A percentile compares a stretch with the other conserved stretches of the same genome.
These are phyloP conservation scores for Colletotrichum coccodes DNA, from an alignment of 2,329 filamentous ascomycete species.

Conservation along the genomic window DNA sequence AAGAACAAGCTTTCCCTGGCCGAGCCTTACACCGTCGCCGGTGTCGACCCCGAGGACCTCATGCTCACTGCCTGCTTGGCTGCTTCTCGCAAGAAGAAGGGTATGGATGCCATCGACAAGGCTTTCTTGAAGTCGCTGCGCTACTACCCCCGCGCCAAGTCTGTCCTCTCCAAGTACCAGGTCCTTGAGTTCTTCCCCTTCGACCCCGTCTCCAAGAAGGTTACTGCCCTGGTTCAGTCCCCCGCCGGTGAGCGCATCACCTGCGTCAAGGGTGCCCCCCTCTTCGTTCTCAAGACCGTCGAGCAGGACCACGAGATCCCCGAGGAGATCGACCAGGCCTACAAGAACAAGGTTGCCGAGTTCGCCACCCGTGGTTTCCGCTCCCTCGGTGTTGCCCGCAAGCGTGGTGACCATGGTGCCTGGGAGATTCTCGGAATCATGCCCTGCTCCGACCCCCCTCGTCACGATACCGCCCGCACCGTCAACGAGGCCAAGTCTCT, in stretches of 20 bases:
- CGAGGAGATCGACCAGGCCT: constrained; percentile 80
- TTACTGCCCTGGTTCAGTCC: constrained; percentile 84
- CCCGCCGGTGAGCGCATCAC: constrained; percentile 85
- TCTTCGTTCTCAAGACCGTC: constrained; percentile 88
- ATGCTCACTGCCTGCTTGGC: constrained; percentile 93
- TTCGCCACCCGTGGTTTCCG: constrained; percentile 88
- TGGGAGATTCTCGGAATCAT: constrained; percentile 97
- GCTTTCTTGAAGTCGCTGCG: constrained; percentile 89
- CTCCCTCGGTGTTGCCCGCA: constrained; percentile 92
- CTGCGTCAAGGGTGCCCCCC: constrained; percentile 91
- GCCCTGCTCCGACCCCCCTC: constrained; percentile 92
- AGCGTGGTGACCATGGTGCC: constrained; percentile 75
- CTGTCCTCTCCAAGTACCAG: constrained; percentile 83
- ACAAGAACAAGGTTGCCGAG: constrained; percentile 93
- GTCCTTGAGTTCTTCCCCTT: constrained; percentile 88
- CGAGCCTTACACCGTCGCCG: constrained; percentile 84
- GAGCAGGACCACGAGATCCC: constrained; percentile 85
- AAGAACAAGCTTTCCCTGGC: constrained; percentile 93
- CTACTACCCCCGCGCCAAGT: constrained; percentile 85
- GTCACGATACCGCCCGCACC: constrained; percentile 89
- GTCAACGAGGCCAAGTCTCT: constrained; percentile 90
- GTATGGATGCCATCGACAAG: constrained; percentile 95
- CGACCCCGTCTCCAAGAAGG: constrained; percentile 94
- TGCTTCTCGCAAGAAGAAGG: constrained; percentile 93
- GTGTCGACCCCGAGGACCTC: constrained; percentile 86